Percentiles rank a stretch among this genome's conserved stretches.
phyloP scores from a whole-genome alignment of 2,329 filamentous ascomycete genomes.

The Sclerotinia borealis region DNA sequence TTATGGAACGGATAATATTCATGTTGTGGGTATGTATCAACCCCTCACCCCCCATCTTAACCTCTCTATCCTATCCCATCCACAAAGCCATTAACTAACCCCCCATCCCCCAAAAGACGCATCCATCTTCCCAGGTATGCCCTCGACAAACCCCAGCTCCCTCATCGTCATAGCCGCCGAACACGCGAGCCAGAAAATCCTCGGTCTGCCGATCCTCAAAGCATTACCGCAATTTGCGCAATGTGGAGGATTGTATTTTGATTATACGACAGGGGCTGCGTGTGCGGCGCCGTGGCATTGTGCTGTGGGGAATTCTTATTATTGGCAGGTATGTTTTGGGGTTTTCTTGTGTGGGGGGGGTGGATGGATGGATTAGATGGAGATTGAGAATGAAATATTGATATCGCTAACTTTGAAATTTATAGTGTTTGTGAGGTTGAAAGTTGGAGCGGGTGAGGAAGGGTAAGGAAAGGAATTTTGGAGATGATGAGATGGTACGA shows the following conservation, averaged over 20 bases:
- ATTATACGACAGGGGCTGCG: conserved; percentile 7
- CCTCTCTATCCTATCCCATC: too few species aligned
- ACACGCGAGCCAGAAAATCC: conserved; percentile 33
- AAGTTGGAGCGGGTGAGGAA: too few species aligned
- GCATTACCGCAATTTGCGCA: conserved; percentile 17
- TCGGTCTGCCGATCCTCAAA: conserved; percentile 14
- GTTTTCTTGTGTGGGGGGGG: background rate
- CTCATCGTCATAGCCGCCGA: conserved; percentile 60
- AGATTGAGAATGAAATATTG: background rate
- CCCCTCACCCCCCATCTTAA: too few species aligned
- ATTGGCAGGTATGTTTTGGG: conserved; percentile 19
- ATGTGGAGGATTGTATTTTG: conserved; percentile 24
- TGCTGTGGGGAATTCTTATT: conserved; percentile 20
- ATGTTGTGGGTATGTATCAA: conserved; percentile 46
- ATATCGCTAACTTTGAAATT: too few species aligned
- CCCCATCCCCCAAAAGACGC: background rate
- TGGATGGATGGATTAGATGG: too few species aligned
- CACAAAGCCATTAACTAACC: conserved; percentile 21
- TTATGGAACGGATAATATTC: conserved; percentile 62
- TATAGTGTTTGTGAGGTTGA: too few species aligned
- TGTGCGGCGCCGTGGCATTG: conserved; percentile 18
- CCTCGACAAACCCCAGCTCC: conserved; percentile 61
- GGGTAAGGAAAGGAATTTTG: too few species aligned
- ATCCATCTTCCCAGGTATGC: conserved; percentile 61
- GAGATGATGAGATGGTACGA: too few species aligned